Percentiles rank a stretch among this genome's conserved stretches.
Conservation (phyloP, 176 grass and related monocot genomes). For the Eragrostis curvula region DNA sequence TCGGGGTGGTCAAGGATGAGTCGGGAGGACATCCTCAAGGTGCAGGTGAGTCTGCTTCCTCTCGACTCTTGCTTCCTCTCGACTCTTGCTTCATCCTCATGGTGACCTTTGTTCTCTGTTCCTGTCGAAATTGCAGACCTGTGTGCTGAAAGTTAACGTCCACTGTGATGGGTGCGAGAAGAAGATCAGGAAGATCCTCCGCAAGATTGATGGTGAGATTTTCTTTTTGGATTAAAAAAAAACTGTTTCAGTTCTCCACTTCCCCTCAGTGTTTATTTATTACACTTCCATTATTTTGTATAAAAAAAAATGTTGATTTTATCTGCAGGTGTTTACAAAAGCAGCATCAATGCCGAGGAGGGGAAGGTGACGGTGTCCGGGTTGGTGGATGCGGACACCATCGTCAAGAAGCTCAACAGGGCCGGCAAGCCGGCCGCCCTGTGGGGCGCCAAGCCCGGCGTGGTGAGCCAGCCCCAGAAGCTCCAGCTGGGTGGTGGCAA, state of each 20-base stretch:
- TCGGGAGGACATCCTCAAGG: constrained; percentile 74
- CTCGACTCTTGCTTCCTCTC: neutral
- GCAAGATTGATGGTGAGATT: constrained; percentile 80
- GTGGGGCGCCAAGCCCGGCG: constrained; percentile 60
- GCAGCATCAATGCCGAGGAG: constrained; percentile 69
- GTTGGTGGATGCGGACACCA: constrained; percentile 75
- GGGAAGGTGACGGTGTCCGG: constrained; percentile 86
- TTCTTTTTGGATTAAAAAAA: neutral
- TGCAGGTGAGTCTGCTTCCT: constrained; percentile 61
- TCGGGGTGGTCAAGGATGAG: constrained; percentile 57
- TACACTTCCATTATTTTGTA: too few relatives aligned
- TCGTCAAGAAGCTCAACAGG: constrained; percentile 90
- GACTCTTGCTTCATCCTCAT: neutral
- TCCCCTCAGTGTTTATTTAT: too few relatives aligned
- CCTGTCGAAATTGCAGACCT: constrained; percentile 54
- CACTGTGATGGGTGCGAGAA: constrained; percentile 96
- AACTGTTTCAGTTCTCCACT: neutral
- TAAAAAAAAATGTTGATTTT: constrained; percentile 6
- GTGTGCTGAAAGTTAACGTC: constrained; percentile 87
- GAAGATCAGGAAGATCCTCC: constrained; percentile 96
- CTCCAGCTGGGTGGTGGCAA: constrained; percentile 44
- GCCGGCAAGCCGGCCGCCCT: constrained; percentile 86
- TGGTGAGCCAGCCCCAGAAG: constrained; percentile 60
- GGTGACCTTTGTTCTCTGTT: constrained; percentile 8
- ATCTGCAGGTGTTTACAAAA: constrained; percentile 78